These are phyloP conservation scores for Phylloporus sp. DNA, from an alignment of 768 basidiomycete species.

Conservation along the genomic window DNA sequence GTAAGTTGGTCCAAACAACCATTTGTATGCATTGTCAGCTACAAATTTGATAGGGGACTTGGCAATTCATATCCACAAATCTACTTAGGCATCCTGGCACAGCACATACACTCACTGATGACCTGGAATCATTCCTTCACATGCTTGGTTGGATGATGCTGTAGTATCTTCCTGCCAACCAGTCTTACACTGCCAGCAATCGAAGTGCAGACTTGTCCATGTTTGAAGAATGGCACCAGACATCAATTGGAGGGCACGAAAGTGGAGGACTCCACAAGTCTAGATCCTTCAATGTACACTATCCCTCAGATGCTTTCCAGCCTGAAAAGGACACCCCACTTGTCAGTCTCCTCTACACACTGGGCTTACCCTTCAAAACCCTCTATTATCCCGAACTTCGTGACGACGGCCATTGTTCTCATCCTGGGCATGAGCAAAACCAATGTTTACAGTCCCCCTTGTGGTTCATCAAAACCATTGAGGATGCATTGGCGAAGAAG, in stretches of 20 bases:
- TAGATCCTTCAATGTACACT: neutral
- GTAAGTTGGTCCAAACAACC: neutral
- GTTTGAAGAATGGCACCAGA: neutral
- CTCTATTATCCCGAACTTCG: too few relatives aligned
- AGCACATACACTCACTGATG: conserved; percentile 23
- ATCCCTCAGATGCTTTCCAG: neutral
- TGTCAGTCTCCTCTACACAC: neutral
- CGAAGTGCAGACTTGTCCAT: neutral
- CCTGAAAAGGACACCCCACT: neutral
- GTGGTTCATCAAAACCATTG: neutral
- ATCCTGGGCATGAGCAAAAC: too few relatives aligned
- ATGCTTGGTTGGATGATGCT: neutral
- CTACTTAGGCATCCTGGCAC: neutral
- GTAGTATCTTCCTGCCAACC: neutral
- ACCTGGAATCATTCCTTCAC: conserved; percentile 30
- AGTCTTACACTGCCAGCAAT: neutral
- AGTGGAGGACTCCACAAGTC: neutral
- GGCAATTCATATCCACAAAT: too few relatives aligned
- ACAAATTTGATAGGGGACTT: too few relatives aligned
- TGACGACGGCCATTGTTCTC: too few relatives aligned
- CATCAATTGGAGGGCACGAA: too few relatives aligned
- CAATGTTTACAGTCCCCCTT: neutral
- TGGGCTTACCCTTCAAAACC: neutral
- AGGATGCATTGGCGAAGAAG: neutral
- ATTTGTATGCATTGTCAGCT: neutral